Evolutionary conservation across 2,329 filamentous ascomycete species (phyloP).

Genomic region (Colletotrichum paranaense): DNA sequence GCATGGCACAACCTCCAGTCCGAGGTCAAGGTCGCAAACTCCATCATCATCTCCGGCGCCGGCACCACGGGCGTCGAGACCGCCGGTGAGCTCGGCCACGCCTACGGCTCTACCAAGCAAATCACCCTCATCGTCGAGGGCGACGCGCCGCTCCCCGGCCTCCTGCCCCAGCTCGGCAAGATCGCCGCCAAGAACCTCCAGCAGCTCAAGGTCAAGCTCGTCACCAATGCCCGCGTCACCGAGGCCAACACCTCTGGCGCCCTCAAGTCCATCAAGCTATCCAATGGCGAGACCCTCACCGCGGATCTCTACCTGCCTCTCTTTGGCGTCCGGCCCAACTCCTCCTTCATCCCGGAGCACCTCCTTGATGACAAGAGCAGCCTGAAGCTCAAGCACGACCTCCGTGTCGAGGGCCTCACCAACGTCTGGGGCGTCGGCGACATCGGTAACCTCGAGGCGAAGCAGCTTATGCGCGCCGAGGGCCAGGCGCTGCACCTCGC

Average conservation of each 20-base stretch:
- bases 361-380: conserved; percentile 40
- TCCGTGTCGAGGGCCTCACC: conserved; percentile 37
- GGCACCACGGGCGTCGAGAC: conserved; percentile 52
- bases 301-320: conserved; percentile 45
- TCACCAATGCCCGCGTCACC: conserved; percentile 52
- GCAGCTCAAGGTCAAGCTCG: conserved; percentile 55
- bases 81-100: conserved; percentile 48
- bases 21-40: conserved; percentile 41
- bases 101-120: conserved; percentile 43
- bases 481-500: conserved; percentile 48
- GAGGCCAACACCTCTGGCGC: conserved; percentile 37
- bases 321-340: conserved; percentile 43
- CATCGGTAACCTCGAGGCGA: conserved; percentile 39
- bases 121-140: conserved; percentile 40
- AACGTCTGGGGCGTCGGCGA: conserved; percentile 45
- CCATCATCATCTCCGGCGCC: conserved; percentile 51
- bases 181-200: conserved; percentile 51
- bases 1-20: conserved; percentile 47
- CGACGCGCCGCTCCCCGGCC: conserved; percentile 32
- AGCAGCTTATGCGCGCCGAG: conserved; percentile 42
- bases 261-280: conserved; percentile 48
- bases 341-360: conserved; percentile 40
- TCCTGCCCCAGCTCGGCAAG: conserved; percentile 48
- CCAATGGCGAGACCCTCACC: conserved; percentile 41
- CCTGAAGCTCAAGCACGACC: conserved; percentile 39